Base-by-base conservation (phyloP, 768 basidiomycete genomes). In the Lentinula boryana region DNA sequence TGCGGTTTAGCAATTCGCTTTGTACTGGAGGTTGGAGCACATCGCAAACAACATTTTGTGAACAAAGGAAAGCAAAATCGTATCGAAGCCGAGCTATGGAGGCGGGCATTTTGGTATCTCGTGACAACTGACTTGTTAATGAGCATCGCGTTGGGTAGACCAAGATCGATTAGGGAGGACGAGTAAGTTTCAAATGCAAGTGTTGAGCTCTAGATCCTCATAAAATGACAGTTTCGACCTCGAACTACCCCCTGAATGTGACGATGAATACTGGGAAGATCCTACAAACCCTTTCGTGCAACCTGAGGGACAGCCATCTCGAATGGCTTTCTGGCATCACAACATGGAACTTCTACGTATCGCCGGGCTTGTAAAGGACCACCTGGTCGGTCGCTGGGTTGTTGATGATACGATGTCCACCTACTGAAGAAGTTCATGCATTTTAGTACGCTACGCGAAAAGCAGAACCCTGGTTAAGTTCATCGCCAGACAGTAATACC, bases 221-320 rank as follows among this genome's bases (percentile, higher is more conserved):
- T 43, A 7, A 16, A n/a, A 13, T 15, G 5, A 2, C 4, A 64
- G 60, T n/a, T 76, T 80, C 63, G 80, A 81, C 58, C 70, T 76
- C 10, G 80, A 81, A 55, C 73, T 76, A 27, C 83, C 84, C 0
- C 68, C 80, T 1, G 79, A 79, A 43, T 80, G 84, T 8, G 84
- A 85, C 61, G 84, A 85, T 64, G 83, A 84, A 51, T 58, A 58
- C 36, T 63, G 63, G 63, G 21, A 43, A 31, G 27, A 44, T 31
- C 49, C 61, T 21, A 36, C 23, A 8, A 41, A 41, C 31, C 43
- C 31, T 27, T 62, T 62, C 40, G 31, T 27, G 18, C 61, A 62
- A 57, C 61, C 57, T 15, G 35, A 58, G 35, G 49, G 50, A 21
- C 49, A 62, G 31, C 46, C 21, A 41, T 58, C 44, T 52, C 50